Evolutionary conservation across 75 land plant species (phyloP).

Genomic region (Sequoia sempervirens): DNA sequence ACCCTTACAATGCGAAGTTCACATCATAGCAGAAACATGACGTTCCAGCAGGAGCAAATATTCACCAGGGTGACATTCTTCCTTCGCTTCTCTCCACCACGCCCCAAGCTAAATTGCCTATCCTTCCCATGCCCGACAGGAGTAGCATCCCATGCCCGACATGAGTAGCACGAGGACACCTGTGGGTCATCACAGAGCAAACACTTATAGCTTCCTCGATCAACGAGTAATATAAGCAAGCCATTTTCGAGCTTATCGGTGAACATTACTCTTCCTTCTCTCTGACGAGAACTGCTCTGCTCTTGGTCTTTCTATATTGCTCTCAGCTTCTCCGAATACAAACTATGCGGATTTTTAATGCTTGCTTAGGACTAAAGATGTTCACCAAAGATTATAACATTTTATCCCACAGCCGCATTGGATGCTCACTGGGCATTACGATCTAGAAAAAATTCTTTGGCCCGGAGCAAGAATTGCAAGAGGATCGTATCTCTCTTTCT

Average conservation of each 20-base stretch:
- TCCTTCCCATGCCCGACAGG: neutral
- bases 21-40: too few species aligned
- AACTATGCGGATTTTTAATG: neutral
- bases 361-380: neutral
- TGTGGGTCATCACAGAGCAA: neutral
- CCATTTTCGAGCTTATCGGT: neutral
- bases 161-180: neutral
- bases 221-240: neutral
- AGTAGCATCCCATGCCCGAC: too few species aligned
- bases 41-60: too few species aligned
- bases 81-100: neutral
- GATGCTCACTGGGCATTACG: neutral
- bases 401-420: neutral
- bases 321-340: neutral
- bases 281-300: neutral
- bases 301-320: neutral
- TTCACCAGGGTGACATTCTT: too few species aligned
- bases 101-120: neutral
- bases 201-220: neutral
- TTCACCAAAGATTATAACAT: neutral
- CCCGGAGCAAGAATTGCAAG: constrained; percentile 36
- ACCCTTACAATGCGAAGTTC: too few species aligned
- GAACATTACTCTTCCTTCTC: too few species aligned
- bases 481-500: constrained; percentile 36
- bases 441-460: constrained; percentile 19